Conservation (phyloP, 2,329 filamentous ascomycete genomes). For the Hypoxylon sp. region DNA sequence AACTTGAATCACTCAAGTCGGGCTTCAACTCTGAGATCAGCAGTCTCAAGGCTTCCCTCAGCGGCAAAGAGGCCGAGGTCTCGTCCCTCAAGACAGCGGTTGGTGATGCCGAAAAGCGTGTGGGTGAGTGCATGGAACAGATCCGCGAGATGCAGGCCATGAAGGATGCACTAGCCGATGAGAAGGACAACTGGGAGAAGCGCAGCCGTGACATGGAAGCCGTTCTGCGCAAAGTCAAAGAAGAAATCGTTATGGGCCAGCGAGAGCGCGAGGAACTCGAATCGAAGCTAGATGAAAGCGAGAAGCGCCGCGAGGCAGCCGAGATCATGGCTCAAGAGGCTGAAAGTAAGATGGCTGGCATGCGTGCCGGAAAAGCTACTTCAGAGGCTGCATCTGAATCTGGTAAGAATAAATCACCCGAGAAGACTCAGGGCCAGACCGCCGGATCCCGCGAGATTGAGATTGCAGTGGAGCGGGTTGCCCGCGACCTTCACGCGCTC, state of each 20-base stretch:
- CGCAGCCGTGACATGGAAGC: constrained; percentile 88
- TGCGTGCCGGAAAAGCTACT: constrained; percentile 73
- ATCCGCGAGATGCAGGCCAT: constrained; percentile 81
- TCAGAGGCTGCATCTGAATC: constrained; percentile 54
- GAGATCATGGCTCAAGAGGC: constrained; percentile 84
- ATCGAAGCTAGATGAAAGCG: constrained; percentile 81
- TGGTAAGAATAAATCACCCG: constrained; percentile 55
- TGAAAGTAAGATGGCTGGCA: constrained; percentile 81
- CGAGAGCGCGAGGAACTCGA: constrained; percentile 86
- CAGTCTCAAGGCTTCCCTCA: constrained; percentile 90
- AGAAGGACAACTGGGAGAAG: constrained; percentile 87
- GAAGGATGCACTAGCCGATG: constrained; percentile 79
- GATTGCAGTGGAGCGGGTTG: constrained; percentile 88
- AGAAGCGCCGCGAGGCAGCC: constrained; percentile 79
- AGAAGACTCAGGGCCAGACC: constrained; percentile 57
- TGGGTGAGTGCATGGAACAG: constrained; percentile 87
- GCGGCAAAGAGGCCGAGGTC: constrained; percentile 93
- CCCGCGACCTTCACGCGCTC: constrained; percentile 90
- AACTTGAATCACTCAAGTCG: constrained; percentile 93
- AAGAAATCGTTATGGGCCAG: constrained; percentile 84
- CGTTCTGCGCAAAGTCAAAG: constrained; percentile 83
- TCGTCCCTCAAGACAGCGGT: constrained; percentile 89
- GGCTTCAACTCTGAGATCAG: constrained; percentile 93
- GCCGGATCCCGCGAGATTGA: constrained; percentile 77
- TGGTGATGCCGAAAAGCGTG: constrained; percentile 90